Evolutionary conservation across 805 yeast species (phyloP), one percentile per base, ranked within the genome.

Genomic region (Pichia thaimueangensis): DNA sequence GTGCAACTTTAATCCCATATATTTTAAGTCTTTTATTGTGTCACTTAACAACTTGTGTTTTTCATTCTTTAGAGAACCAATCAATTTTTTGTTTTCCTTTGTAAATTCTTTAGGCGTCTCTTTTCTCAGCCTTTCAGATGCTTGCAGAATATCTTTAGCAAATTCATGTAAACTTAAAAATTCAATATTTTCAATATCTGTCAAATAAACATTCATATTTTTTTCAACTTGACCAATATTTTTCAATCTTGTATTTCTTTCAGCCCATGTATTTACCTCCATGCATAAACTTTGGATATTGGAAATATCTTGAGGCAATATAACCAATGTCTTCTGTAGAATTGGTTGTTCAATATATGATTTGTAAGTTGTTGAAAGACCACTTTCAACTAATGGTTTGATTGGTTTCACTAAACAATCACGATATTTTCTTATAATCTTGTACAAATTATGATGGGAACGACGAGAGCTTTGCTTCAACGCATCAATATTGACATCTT

Each of bases 401-500:
- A 84, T 77, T 1, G 74, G 68, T 20, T 70, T 70, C 6, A 70
- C 59, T 10, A 89, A 60, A 25, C 82, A 54, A 2, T 72, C 71
- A 41, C 97, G 76, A 58, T 86, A 93, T 59, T 87, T 87, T 45
- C 88, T 73, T 10, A 91, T 83, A 39, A 85, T 59, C 62, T 88
- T 93, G 74, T 82, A 91, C 41, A 93, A 76, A 52, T 72, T 78
- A 49, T 78, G 77, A 57, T 94, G 98, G 1, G 97, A 88, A 37
- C 83, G 76, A 49, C 87, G 79, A 6, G 98, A 93, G 62, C 96
- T 86, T 62, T 89, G 97, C 52, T 86, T 88, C 54, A 93, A 70
- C 0, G 98, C 96, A 56, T 85, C 94, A 34, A 88, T 77, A 55
- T 93, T 94, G 11, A 88, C 89, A 64, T 93, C 99, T 53, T 89